Conservation (phyloP, 495 filamentous ascomycete species). For the Halenospora varia region DNA sequence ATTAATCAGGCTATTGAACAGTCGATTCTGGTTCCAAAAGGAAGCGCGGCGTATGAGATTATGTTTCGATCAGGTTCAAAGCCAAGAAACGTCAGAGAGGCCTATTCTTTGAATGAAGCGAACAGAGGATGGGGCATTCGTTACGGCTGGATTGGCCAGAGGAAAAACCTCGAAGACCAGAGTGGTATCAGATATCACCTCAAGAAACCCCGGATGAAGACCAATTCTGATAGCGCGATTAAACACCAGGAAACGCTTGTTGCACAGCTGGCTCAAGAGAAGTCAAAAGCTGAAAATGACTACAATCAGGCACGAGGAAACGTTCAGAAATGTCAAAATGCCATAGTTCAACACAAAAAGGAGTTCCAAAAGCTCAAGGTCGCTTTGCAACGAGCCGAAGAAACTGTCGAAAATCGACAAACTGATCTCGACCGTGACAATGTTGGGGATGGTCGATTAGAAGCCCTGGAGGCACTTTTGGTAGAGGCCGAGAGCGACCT, state of each 20-base stretch:
- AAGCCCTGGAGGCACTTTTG: conserved; percentile 43
- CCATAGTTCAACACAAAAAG: conserved; percentile 38
- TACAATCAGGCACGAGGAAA: conserved; percentile 16
- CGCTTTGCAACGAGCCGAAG: conserved; percentile 51
- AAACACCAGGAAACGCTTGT: conserved; percentile 39
- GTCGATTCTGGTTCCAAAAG: conserved; percentile 66
- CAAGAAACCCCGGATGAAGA: conserved; percentile 69
- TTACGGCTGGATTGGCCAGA: conserved; percentile 41
- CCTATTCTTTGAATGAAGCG: conserved; percentile 56
- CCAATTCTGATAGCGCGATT: conserved; percentile 69
- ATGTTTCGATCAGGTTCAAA: conserved; percentile 57
- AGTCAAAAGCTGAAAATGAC: conserved; percentile 17
- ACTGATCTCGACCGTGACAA: conserved; percentile 55
- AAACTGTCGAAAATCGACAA: conserved; percentile 52
- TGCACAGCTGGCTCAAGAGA: conserved; percentile 39
- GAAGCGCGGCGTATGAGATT: conserved; percentile 59
- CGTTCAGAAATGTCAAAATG: conserved; percentile 34
- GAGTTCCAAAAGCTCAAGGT: conserved; percentile 48
- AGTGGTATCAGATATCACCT: background rate
- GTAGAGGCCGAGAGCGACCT: conserved; percentile 47
- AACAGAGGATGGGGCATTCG: conserved; percentile 60
- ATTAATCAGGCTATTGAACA: conserved; percentile 84
- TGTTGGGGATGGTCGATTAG: conserved; percentile 58
- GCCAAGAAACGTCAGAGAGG: conserved; percentile 68
- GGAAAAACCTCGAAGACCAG: conserved; percentile 24